These are phyloP conservation scores for Styphnolobium japonicum DNA, from an alignment of 306 rosid species.

Conservation along the genomic window DNA sequence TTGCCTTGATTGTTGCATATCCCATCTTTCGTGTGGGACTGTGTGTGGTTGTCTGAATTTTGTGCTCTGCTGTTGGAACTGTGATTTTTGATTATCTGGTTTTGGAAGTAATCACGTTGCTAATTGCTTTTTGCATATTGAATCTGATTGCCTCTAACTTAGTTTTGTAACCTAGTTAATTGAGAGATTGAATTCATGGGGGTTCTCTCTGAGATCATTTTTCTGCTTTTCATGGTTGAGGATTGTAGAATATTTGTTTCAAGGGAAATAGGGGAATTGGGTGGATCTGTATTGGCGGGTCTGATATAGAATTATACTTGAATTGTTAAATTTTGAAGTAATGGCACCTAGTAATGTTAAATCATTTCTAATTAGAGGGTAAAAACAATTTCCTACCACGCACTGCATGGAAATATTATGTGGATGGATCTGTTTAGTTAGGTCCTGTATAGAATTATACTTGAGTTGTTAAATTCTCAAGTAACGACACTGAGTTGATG, in stretches of 20 bases:
- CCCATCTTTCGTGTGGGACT: not conserved
- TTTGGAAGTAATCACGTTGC: not conserved
- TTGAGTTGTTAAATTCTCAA: conserved; percentile 14
- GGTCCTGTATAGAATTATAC: not conserved
- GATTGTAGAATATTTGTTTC: not conserved
- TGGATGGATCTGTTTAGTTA: not conserved
- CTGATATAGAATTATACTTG: not conserved
- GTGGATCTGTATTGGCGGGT: not conserved
- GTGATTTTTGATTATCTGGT: not conserved
- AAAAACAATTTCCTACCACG: not conserved
- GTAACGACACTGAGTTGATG: not conserved
- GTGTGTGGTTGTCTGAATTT: not conserved
- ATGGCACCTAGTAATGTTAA: not conserved
- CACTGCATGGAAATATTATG: not conserved
- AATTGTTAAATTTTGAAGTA: not conserved
- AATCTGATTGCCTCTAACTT: not conserved
- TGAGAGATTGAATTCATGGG: not conserved
- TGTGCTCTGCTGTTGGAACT: not conserved
- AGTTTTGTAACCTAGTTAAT: conserved; percentile 15
- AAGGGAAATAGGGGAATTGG: not conserved
- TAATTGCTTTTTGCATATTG: not conserved
- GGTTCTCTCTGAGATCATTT: not conserved
- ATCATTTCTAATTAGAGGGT: not conserved
- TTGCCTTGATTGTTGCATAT: conserved; percentile 3
- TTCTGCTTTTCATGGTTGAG: not conserved